A percentile compares a stretch with the other conserved stretches of the same genome.
Evolutionary conservation across 805 yeast genomes (phyloP).

Genomic region (Dipodascopsis uninucleata): DNA sequence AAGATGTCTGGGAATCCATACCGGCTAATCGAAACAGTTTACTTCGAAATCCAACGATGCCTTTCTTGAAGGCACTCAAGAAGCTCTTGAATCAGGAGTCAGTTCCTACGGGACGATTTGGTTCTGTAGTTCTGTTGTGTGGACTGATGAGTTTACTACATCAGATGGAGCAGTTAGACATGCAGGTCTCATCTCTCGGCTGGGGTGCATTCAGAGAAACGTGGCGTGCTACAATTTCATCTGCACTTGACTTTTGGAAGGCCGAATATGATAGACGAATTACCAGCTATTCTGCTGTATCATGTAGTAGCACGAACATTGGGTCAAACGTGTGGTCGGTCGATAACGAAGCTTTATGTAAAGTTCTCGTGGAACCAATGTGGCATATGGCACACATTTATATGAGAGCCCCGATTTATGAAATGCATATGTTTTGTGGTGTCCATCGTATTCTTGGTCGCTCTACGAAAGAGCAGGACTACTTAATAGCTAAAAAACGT

Average conservation of each 20-base stretch:
- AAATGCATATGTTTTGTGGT: conserved; percentile 74
- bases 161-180: conserved; percentile 69
- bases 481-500: conserved; percentile 47
- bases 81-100: conserved; percentile 52
- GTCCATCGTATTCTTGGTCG: conserved; percentile 79
- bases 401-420: conserved; percentile 68
- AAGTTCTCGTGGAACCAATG: too few species aligned
- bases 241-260: conserved; percentile 69
- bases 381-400: conserved; percentile 26
- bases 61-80: conserved; percentile 57
- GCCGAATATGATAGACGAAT: conserved; percentile 31
- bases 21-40: conserved; percentile 30
- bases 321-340: too few species aligned
- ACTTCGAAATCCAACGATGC: conserved; percentile 32
- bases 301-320: too few species aligned
- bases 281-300: conserved; percentile 6
- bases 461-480: conserved; percentile 49
- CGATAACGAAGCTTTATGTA: too few species aligned
- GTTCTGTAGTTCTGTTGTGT: conserved; percentile 61
- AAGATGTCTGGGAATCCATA: conserved; percentile 51
- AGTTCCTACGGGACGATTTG: conserved; percentile 52
- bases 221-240: conserved; percentile 70
- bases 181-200: conserved; percentile 51
- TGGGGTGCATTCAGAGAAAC: conserved; percentile 43
- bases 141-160: conserved; percentile 65